Base-by-base conservation (phyloP, 768 basidiomycete genomes). In the Asterophora parasitica region DNA sequence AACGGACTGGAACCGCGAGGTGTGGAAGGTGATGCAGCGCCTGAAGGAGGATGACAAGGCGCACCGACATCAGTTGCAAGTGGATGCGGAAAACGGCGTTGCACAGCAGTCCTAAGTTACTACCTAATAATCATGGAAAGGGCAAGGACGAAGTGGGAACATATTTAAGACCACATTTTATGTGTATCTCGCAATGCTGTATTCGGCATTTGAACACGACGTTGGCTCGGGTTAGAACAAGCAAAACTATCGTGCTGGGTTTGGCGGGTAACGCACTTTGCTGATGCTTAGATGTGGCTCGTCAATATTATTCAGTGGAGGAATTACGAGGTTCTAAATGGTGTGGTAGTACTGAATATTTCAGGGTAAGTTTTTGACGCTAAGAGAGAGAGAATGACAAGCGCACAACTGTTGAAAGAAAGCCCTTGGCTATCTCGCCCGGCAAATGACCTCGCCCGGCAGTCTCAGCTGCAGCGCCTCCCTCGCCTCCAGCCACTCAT, bases 401-500 rank as follows among this genome's bases (percentile, higher is more conserved):
- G 28, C 44, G 23, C 44, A 46, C 44, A 37, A 30, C 35, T 46
- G 37, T 27, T 36, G 26, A 11, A 7, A 23, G 20, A 3, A 23
- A n/a, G n/a, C 38, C 2, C 38, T 27, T 6, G 15, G 27, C 35
- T 46, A 46, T 17, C 44, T 37, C 26, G 88, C 92, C 53, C 92
- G 74, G 65, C 92, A 92, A 15, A 96, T 71, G 6, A 96, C 81
- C 68, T 98, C 95, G 4, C 95, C 95, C 2, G 80, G 72, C 7
- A 93, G 53, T 42, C 80, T 82, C 60, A 91, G 62, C 64, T 81
- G 73, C 59, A 95, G 65, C 4, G 95, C 95, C 65, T 99, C 94
- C 64, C 94, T 75, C 5, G 92, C 94, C 64, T 99, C 95, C 58
- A 96, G 55, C 83, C 89, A 97, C 61, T 86, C 83, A 51, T 87